Evolutionary conservation across 1,139 yeast genomes (phyloP).

Genomic region (Saccharomyces hybrid): DNA sequence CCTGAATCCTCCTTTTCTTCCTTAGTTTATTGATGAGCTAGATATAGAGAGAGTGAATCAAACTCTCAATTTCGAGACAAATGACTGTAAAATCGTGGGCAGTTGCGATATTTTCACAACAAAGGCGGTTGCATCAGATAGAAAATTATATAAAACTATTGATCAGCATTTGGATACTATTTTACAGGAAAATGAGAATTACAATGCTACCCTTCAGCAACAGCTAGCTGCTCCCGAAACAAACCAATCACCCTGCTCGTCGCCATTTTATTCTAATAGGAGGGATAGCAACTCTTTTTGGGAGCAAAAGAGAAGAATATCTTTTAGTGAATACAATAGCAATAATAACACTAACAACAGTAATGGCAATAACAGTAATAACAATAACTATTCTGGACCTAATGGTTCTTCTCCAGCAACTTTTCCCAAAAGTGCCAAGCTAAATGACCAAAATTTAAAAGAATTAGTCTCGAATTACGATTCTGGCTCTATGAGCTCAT

Average conservation of each 20-base stretch:
- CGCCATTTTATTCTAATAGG: slow-evolving; percentile 11
- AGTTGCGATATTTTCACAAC: slow-evolving; percentile 93
- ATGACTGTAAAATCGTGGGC: slow-evolving; percentile 83
- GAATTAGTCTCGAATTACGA: slow-evolving; percentile 26
- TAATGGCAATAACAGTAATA: slow-evolving; percentile 2
- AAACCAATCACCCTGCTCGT: slow-evolving; percentile 9
- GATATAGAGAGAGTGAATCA: slow-evolving; percentile 87
- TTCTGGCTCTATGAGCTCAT: slow-evolving; percentile 26
- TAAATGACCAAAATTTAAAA: slow-evolving; percentile 32
- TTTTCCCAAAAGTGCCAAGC: slow-evolving; percentile 22
- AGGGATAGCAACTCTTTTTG: slow-evolving; percentile 27
- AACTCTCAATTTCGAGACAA: slow-evolving; percentile 77
- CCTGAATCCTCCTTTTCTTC: slow-evolving; percentile 3
- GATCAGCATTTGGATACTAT: slow-evolving; percentile 72
- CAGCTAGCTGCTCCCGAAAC: slow-evolving; percentile 9
- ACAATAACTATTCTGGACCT: slow-evolving; percentile 1
- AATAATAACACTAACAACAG: slow-evolving; percentile 7
- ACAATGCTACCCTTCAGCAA: slow-evolving; percentile 26
- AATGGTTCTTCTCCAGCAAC: slow-evolving; percentile 1
- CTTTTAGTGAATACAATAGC: slow-evolving; percentile 25
- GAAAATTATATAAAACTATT: slow-evolving; percentile 78
- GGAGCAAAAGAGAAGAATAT: slow-evolving; percentile 34
- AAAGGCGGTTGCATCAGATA: slow-evolving; percentile 83
- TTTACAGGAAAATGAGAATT: slow-evolving; percentile 43
- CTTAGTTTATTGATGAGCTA: slow-evolving; percentile 80